Conservation (phyloP, 75 land plant genomes). For the Sequoia sempervirens region DNA sequence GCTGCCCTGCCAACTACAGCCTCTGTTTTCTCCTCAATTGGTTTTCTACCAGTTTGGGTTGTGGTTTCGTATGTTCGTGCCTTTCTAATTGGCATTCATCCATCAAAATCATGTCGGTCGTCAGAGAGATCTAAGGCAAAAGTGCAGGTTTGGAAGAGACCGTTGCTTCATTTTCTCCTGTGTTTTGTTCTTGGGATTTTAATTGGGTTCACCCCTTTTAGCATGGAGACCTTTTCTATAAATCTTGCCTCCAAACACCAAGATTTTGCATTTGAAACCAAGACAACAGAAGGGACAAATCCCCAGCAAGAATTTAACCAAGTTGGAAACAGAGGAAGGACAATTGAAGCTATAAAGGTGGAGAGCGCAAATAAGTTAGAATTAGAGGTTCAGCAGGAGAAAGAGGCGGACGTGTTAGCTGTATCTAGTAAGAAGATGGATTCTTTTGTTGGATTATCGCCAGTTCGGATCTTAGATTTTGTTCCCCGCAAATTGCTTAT, state of each 20-base stretch:
- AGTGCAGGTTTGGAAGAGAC: conserved; percentile 41
- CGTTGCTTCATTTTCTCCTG: conserved; percentile 35
- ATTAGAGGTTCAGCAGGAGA: conserved; percentile 5
- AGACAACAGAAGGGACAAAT: background rate
- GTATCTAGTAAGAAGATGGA: background rate
- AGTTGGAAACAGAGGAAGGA: background rate
- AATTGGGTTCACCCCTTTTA: conserved; percentile 49
- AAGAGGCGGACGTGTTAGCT: background rate
- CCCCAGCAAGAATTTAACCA: conserved; percentile 8
- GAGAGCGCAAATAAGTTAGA: background rate
- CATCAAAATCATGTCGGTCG: conserved; percentile 22
- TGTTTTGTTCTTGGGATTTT: conserved; percentile 60
- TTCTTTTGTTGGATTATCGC: background rate
- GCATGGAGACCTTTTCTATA: conserved; percentile 26
- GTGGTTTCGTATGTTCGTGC: conserved; percentile 7
- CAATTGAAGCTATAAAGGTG: conserved; percentile 1
- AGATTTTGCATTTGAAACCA: conserved; percentile 30
- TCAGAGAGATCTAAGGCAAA: conserved; percentile 37
- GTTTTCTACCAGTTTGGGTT: conserved; percentile 11
- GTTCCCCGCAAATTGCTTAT: conserved; percentile 56
- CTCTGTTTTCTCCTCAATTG: background rate
- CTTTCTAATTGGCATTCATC: conserved; percentile 13
- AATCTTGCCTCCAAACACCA: conserved; percentile 30
- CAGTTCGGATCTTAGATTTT: conserved; percentile 16
- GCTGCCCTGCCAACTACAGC: conserved; percentile 15